These are phyloP conservation scores for Podospora didyma DNA, from an alignment of 495 filamentous ascomycete genomes.

Conservation along the genomic window DNA sequence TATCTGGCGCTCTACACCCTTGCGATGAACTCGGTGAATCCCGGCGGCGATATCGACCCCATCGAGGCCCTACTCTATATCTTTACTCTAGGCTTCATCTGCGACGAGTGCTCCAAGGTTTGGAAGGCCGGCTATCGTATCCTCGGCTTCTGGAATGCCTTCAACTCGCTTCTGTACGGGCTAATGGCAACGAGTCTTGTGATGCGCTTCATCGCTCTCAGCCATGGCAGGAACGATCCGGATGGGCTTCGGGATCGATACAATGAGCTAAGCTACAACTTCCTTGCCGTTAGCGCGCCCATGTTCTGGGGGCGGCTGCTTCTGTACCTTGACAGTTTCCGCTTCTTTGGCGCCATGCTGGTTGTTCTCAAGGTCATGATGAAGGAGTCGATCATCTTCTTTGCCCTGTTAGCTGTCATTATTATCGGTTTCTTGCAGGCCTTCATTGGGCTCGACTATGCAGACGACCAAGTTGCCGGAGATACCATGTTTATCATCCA, in stretches of 20 bases:
- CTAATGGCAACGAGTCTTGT: constrained; percentile 73
- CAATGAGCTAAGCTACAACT: constrained; percentile 86
- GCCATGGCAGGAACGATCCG: constrained; percentile 45
- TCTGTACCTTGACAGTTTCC: constrained; percentile 87
- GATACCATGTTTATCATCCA: constrained; percentile 71
- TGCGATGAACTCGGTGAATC: constrained; percentile 89
- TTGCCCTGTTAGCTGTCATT: constrained; percentile 84
- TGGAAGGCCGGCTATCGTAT: constrained; percentile 91
- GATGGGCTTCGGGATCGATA: constrained; percentile 55
- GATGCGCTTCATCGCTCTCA: constrained; percentile 71
- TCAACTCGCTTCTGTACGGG: constrained; percentile 79
- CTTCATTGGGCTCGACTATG: constrained; percentile 88
- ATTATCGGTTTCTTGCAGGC: constrained; percentile 89
- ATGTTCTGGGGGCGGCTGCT: constrained; percentile 97
- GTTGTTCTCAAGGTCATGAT: constrained; percentile 98
- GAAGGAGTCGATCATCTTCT: constrained; percentile 97
- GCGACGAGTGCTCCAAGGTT: constrained; percentile 79
- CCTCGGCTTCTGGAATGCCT: constrained; percentile 91
- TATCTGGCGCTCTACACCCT: constrained; percentile 82
- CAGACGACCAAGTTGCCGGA: constrained; percentile 59
- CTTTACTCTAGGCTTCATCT: constrained; percentile 91
- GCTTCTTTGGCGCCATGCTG: constrained; percentile 97
- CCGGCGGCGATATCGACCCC: constrained; percentile 70
- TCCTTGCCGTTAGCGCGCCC: constrained; percentile 82
- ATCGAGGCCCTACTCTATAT: constrained; percentile 81